Evolutionary conservation across 1,139 yeast genomes (phyloP), one percentile per base, ranked within the genome.

Genomic region (Hansenula sp.): DNA sequence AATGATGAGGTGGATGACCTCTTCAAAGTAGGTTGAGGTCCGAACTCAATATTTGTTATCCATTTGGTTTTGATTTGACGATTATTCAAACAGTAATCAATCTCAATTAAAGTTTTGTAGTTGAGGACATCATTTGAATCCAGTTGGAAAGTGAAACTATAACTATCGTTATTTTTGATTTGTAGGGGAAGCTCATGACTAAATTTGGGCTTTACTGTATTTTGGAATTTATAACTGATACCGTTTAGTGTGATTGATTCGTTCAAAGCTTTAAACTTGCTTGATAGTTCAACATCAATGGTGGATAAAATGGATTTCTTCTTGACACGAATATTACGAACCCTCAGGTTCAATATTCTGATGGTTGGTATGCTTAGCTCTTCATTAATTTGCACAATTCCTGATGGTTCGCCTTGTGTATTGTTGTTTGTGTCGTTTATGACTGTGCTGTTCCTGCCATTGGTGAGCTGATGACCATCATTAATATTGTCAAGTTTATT

Each of bases 41-140:
- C 75, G 53, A 82, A 79, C 51, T 82, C 89, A 32, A 83, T 66
- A 39, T 68, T 68, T 1, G 91, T 85, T 3, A 76, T 66, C 83
- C 90, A 81, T 41, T 68, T 67, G 0, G 88, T 81, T 12, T 66
- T 61, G n/a, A 83, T 72, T 8, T 55, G 47, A 28, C 59, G 57
- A 0, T 38, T 31, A 18, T 63, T 68, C 27, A 68, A 58, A 36
- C 49, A 40, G 32, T 53, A 57, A n/a, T 47, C 49, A 18, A 59
- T 46, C 19, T 54, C 61, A 25, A 55, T 51, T 13, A 57, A 36
- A 1, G 57, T 48, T 18, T 51, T 44, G 40, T 37, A 51, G 29
- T 48, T 53, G n/a, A 52, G 25, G 3, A 39, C 33, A 18, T 47
- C 54, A 31, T 46, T 44, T 1, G 51, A 44, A 19, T 49, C 49